A percentile compares a stretch with the other conserved stretches of the same genome.
phyloP scores from a whole-genome alignment of 1,139 yeast genomes.

The Taphrina flavorubra region DNA sequence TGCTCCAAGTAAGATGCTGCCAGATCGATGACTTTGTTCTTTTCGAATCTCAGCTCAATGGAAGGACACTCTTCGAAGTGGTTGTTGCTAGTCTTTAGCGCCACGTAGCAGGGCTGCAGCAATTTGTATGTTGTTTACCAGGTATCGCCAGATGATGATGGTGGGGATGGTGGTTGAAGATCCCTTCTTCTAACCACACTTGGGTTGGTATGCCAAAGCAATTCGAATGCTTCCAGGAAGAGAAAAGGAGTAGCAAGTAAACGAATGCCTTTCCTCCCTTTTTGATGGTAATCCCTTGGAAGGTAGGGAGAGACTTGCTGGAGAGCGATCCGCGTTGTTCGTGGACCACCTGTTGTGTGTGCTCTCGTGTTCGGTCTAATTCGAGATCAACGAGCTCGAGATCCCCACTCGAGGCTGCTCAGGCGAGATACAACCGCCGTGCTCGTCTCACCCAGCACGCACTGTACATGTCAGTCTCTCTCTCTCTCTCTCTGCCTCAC shows the following conservation, averaged over 20 bases:
- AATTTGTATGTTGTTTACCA: neutral
- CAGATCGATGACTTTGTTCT: neutral
- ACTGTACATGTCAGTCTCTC: neutral
- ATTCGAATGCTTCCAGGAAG: neutral
- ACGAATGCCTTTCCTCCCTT: too few species aligned
- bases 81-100: neutral
- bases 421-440: too few species aligned
- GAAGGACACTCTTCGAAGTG: neutral
- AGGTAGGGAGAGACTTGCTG: too few species aligned
- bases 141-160: neutral
- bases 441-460: neutral
- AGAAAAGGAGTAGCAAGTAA: neutral
- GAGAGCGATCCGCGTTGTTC: too few species aligned
- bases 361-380: too few species aligned
- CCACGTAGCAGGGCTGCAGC: neutral
- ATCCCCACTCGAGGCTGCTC: too few species aligned
- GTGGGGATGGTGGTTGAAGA: too few species aligned
- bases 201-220: too few species aligned
- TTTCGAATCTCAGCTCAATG: neutral
- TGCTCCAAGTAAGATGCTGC: neutral
- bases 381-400: too few species aligned
- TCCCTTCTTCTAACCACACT: too few species aligned
- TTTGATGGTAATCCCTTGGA: too few species aligned
- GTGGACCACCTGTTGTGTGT: too few species aligned
- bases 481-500: neutral